phyloP scores from a whole-genome alignment of 208 protist species.

The Leishmania tropica region DNA sequence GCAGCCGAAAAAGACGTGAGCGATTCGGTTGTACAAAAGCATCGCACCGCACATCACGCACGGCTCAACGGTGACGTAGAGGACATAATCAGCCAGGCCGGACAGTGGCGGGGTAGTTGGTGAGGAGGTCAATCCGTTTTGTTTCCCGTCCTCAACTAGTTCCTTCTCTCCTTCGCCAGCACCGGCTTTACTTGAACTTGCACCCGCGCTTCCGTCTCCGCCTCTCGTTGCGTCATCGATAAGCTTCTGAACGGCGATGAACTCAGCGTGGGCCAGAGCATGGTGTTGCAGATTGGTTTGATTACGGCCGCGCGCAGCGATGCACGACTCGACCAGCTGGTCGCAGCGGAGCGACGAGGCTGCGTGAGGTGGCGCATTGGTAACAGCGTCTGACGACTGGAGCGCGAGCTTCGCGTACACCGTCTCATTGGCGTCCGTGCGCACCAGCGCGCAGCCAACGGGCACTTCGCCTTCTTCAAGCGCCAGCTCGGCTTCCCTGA shows the following conservation, averaged over 20 bases:
- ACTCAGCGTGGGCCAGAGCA: slow-evolving; percentile 92
- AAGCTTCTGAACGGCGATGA: slow-evolving; percentile 71
- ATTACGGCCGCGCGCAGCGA: slow-evolving; percentile 73
- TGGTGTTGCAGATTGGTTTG: slow-evolving; percentile 88
- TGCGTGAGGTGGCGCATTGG: neutral
- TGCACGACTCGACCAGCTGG: neutral
- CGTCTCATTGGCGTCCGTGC: slow-evolving; percentile 13
- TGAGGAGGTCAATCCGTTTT: neutral
- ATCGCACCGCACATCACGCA: slow-evolving; percentile 96
- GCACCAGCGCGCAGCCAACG: slow-evolving; percentile 95
- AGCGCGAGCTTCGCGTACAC: neutral
- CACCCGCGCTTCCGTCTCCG: neutral
- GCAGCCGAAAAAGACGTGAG: slow-evolving; percentile 91
- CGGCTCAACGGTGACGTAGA: slow-evolving; percentile 96
- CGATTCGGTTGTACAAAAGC: slow-evolving; percentile 74
- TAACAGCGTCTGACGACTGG: neutral
- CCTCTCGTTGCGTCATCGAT: neutral
- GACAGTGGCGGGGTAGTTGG: neutral
- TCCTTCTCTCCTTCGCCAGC: neutral
- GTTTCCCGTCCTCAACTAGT: neutral
- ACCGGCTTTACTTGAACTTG: neutral
- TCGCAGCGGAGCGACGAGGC: neutral
- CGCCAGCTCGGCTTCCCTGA: slow-evolving; percentile 58
- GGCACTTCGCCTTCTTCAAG: slow-evolving; percentile 92
- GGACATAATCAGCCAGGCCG: slow-evolving; percentile 55